Evolutionary conservation across 1,284 basidiomycete species (phyloP).

Genomic region (Microbotryum silenes-acaulis): DNA sequence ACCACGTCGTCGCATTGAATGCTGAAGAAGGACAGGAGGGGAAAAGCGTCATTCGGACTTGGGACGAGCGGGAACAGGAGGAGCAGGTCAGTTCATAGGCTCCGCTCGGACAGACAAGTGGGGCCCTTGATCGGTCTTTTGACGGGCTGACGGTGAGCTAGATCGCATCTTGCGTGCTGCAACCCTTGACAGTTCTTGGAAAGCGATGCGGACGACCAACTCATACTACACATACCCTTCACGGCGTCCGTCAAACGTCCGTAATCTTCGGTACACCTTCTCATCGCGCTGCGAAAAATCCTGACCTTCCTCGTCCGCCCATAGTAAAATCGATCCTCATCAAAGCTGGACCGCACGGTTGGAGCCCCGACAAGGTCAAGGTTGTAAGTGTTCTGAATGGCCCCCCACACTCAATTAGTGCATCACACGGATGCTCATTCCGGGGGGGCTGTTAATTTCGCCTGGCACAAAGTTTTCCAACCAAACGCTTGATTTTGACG

Average conservation of each 20-base stretch:
- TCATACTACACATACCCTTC: conserved; percentile 34
- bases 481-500: conserved; percentile 35
- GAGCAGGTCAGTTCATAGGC: conserved; percentile 12
- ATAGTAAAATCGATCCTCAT: conserved; percentile 34
- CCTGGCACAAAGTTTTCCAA: conserved; percentile 26
- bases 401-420: too few relatives aligned
- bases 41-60: conserved; percentile 31
- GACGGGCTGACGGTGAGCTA: conserved; percentile 4
- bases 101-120: background rate
- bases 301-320: background rate
- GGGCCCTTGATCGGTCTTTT: background rate
- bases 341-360: conserved; percentile 31
- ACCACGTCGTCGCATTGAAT: conserved; percentile 34
- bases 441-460: too few relatives aligned
- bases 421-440: too few relatives aligned
- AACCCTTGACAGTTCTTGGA: conserved; percentile 18
- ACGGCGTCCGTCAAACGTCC: conserved; percentile 34
- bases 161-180: background rate
- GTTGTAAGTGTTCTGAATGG: conserved; percentile 12
- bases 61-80: conserved; percentile 33
- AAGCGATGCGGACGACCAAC: conserved; percentile 33
- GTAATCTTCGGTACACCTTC: background rate
- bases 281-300: background rate
- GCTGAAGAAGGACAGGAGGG: conserved; percentile 20
- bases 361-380: conserved; percentile 29